Conservation (phyloP, 352 stramenopile species). For the Globisporangium emineosum region DNA sequence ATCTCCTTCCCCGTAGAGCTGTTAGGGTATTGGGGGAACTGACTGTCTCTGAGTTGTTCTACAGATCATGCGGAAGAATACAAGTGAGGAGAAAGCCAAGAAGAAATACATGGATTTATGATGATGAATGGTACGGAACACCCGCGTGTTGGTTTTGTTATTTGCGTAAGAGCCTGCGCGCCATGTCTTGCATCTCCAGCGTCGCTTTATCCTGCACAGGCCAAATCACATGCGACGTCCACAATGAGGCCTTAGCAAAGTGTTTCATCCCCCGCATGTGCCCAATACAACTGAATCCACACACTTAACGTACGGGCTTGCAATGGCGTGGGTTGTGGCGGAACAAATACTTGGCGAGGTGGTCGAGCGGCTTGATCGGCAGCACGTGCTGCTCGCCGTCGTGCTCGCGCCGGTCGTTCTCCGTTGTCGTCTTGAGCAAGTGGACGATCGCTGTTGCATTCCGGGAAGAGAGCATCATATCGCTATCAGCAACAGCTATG, state of each 20-base stretch:
- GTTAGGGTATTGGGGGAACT: not conserved
- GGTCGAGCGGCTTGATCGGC: conserved; percentile 54
- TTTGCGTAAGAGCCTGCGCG: conserved; percentile 32
- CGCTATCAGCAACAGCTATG: not conserved
- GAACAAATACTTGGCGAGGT: conserved; percentile 63
- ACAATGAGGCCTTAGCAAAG: no score
- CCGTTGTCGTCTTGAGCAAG: conserved; percentile 46
- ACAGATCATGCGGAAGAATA: not conserved
- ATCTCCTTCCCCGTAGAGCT: conserved; percentile 45
- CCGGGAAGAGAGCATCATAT: not conserved
- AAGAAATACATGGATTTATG: conserved; percentile 3
- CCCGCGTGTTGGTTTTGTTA: no score
- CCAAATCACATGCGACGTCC: no score
- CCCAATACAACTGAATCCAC: no score
- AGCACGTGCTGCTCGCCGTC: conserved; percentile 35
- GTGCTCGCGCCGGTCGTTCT: conserved; percentile 34
- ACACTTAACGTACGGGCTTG: conserved; percentile 33
- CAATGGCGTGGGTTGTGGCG: conserved; percentile 59
- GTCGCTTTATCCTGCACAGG: conserved; percentile 26
- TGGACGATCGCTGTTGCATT: conserved; percentile 39
- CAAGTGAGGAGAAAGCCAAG: not conserved
- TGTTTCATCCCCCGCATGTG: not conserved
- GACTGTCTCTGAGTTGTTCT: not conserved
- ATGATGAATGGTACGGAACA: no score
- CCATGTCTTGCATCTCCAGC: conserved; percentile 33